Base-by-base conservation (phyloP, 2,329 filamentous ascomycete species). In the Penicillium sp. region DNA sequence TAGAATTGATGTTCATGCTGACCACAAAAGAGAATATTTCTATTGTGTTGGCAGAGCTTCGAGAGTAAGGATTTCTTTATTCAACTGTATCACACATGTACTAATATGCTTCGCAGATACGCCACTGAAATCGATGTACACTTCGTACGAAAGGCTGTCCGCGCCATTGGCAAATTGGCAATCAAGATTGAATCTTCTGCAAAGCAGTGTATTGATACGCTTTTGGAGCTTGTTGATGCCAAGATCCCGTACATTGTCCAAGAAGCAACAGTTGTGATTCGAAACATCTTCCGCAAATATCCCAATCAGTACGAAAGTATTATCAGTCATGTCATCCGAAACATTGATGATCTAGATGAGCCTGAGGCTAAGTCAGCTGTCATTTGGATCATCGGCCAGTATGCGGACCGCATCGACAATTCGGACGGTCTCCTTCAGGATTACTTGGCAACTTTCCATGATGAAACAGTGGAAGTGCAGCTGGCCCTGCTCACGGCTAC, bases 301-400 rank as follows among this genome's bases (percentile, higher is more conserved):
- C 94, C 94, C 8, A 97, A 99, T 71, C 91, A 97, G 71, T 99
- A 99, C 74, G 94, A 99, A 74, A 93, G 89, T 57, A 97, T 99
- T 72, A 99, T 99, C 68, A 88, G 90, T 47, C 95, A 92, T 1
- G 81, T 99, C 0, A 97, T 95, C 75, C 91, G 97, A 71, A 93
- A 99, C 66, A 84, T 99, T 23, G 94, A 99, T 74, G 96, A 92
- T 4, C 79, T 99, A 45, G 94, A 99, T 71, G 94, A 99, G 72
- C 93, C 94, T 2, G 94, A 99, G 74, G 94, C 94, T 42, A 99
- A 99, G 73, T 92, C 94, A 1, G 94, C 94, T 55, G 96, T 99
- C 86, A 94, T 99, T 41, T 99, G 94, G 94, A 94, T 99, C 34
- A 99, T 99, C 70, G 94, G 94, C 2, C 91, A 99, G 72, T 99